Conservation (phyloP, 768 basidiomycete species). For the Amyloporia xantha region DNA sequence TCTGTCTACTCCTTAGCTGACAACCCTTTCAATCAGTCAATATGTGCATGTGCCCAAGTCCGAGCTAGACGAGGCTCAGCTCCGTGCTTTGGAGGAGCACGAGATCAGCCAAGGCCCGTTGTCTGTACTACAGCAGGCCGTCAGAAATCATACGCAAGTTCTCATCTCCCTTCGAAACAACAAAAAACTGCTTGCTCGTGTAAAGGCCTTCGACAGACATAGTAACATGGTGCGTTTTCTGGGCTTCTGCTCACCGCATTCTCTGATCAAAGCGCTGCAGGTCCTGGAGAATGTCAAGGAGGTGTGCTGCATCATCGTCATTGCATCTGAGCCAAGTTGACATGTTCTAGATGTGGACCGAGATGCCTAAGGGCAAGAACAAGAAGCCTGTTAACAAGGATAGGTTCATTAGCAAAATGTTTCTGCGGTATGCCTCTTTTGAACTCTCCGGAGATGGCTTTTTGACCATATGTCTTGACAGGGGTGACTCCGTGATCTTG, state of each 20-base stretch:
- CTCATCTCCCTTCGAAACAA: constrained; percentile 97
- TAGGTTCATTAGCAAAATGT: constrained; percentile 99
- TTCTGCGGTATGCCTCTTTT: constrained; percentile 79
- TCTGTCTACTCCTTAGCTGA: constrained; percentile 1
- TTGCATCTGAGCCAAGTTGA: not conserved
- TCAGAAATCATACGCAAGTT: constrained; percentile 96
- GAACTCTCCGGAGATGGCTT: not conserved
- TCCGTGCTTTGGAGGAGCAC: constrained; percentile 94
- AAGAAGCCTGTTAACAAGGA: constrained; percentile 99
- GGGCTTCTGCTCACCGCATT: no score
- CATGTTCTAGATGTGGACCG: constrained; percentile 90
- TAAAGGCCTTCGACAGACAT: constrained; percentile 98
- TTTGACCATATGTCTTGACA: constrained; percentile 23
- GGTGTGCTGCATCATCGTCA: constrained; percentile 38
- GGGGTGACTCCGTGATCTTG: constrained; percentile 96
- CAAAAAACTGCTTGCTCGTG: constrained; percentile 92
- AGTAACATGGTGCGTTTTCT: constrained; percentile 85
- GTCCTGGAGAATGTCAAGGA: constrained; percentile 98
- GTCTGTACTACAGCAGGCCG: constrained; percentile 94
- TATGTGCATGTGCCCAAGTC: constrained; percentile 96
- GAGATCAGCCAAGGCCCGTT: constrained; percentile 98
- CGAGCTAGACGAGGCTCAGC: constrained; percentile 94
- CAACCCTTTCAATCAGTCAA: constrained; percentile 59
- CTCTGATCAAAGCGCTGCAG: no score
- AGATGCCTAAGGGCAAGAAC: constrained; percentile 94